phyloP scores from a whole-genome alignment of 2,329 filamentous ascomycete species.

The Talaromyces sp. region DNA sequence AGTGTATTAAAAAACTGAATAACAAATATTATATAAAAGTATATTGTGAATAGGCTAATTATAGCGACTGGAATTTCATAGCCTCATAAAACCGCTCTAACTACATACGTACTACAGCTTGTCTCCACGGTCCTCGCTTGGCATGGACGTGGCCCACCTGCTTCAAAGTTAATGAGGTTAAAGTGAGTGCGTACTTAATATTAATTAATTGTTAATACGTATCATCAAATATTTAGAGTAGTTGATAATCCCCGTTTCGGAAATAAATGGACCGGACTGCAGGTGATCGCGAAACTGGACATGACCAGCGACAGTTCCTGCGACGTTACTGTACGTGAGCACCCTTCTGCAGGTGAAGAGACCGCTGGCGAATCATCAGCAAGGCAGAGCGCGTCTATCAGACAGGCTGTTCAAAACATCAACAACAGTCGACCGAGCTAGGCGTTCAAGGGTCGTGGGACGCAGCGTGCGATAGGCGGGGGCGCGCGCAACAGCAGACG shows the following conservation, averaged over 20 bases:
- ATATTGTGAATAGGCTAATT: neutral
- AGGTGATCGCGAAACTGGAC: neutral
- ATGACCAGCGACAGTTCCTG: neutral
- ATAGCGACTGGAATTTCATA: neutral
- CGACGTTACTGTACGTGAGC: neutral
- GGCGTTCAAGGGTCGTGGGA: neutral
- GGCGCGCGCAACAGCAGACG: neutral
- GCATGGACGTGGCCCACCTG: neutral
- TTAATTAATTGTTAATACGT: too few species aligned
- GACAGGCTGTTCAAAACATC: slow-evolving; percentile 5
- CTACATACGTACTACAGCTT: neutral
- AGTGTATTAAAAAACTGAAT: neutral
- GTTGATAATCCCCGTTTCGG: neutral
- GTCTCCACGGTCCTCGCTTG: neutral
- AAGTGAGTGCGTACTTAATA: neutral
- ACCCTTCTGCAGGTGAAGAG: neutral
- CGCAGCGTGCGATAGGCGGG: neutral
- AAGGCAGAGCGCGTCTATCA: slow-evolving; percentile 13
- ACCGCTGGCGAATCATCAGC: slow-evolving; percentile 10
- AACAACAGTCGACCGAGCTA: neutral
- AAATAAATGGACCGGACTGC: neutral
- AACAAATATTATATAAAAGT: neutral
- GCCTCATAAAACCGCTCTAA: neutral
- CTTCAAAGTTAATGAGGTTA: neutral
- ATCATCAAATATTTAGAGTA: too few species aligned